Conservation (phyloP, 2,329 filamentous ascomycete species). For the Claviceps africana region DNA sequence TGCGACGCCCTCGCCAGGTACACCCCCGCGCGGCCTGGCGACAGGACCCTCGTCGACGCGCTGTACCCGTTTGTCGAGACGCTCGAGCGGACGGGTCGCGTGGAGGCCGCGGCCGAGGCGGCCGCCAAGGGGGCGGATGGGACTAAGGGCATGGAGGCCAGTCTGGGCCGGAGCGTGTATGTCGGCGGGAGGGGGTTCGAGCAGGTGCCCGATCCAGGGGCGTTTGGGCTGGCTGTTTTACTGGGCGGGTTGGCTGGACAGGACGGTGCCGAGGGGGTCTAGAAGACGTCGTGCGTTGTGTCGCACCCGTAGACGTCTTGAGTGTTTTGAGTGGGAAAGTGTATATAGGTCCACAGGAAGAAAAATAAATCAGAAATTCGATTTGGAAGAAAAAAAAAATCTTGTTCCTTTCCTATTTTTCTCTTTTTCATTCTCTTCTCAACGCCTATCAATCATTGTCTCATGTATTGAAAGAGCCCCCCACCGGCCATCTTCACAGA, state of each 20-base stretch:
- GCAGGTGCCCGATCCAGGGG: constrained; percentile 50
- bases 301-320: too few species aligned
- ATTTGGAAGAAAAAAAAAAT: not conserved
- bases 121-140: constrained; percentile 62
- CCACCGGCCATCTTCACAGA: not conserved
- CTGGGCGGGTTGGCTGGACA: constrained; percentile 57
- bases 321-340: too few species aligned
- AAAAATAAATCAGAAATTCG: not conserved
- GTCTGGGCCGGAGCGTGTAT: constrained; percentile 47
- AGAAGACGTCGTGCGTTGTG: too few species aligned
- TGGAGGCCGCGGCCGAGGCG: constrained; percentile 61
- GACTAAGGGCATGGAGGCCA: constrained; percentile 87
- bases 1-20: constrained; percentile 62
- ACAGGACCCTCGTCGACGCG: constrained; percentile 82
- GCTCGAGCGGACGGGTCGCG: constrained; percentile 48
- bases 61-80: constrained; percentile 74
- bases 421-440: not conserved
- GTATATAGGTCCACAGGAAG: not conserved
- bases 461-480: not conserved
- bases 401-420: too few species aligned
- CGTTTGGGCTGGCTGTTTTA: constrained; percentile 61
- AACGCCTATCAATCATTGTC: not conserved
- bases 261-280: too few species aligned
- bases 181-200: constrained; percentile 30
- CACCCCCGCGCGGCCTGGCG: constrained; percentile 78